phyloP scores from a whole-genome alignment of 2,329 filamentous ascomycete species.

The Penicillium sp. region DNA sequence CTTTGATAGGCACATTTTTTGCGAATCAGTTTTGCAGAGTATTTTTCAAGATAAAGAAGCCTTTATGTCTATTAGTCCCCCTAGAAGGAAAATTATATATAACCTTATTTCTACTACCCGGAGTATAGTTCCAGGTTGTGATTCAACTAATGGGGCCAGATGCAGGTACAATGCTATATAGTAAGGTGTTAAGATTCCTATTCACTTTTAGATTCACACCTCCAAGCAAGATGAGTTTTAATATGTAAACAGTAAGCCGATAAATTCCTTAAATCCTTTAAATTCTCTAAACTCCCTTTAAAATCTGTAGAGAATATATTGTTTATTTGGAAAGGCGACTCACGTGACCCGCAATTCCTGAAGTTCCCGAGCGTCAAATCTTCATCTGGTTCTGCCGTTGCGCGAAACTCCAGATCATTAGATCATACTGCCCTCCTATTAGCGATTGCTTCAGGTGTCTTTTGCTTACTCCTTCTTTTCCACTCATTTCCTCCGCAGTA shows the following conservation, averaged over 20 bases:
- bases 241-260: neutral
- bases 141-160: neutral
- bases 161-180: neutral
- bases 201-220: neutral
- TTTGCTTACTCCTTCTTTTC: constrained; percentile 30
- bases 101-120: neutral
- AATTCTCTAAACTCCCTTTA: neutral
- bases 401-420: constrained; percentile 43
- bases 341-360: constrained; percentile 38
- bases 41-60: neutral
- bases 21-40: accelerated
- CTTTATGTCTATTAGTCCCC: neutral
- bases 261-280: neutral
- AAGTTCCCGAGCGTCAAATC: constrained; percentile 45
- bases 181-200: neutral
- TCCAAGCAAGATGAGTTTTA: neutral
- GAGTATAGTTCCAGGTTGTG: neutral
- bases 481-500: constrained; percentile 27
- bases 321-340: constrained; percentile 7
- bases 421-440: constrained; percentile 35
- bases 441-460: constrained; percentile 29
- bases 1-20: neutral
- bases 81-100: neutral
- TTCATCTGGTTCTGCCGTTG: constrained; percentile 40
- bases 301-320: neutral